Evolutionary conservation across 2,329 filamentous ascomycete species (phyloP).

Genomic region (Trichoderma afroharzianum): DNA sequence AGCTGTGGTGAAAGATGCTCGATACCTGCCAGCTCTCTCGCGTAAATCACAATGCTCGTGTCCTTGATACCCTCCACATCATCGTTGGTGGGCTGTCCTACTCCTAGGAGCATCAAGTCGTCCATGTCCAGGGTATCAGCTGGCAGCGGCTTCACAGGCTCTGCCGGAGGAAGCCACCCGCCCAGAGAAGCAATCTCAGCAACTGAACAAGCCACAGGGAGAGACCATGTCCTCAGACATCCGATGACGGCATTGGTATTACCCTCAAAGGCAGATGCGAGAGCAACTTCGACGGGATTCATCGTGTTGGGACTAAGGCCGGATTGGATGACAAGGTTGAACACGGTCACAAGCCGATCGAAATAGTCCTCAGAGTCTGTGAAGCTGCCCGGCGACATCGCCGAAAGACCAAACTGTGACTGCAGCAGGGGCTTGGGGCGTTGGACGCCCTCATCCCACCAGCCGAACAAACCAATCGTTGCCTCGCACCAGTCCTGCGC

Average conservation of each 20-base stretch:
- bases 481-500: conserved; percentile 93
- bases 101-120: conserved; percentile 77
- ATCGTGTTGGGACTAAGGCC: conserved; percentile 75
- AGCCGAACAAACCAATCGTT: conserved; percentile 74
- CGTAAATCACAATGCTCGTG: conserved; percentile 72
- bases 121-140: conserved; percentile 73
- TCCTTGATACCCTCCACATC: conserved; percentile 70
- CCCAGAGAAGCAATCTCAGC: conserved; percentile 81
- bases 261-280: conserved; percentile 79
- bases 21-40: conserved; percentile 60
- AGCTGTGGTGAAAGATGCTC: conserved; percentile 46
- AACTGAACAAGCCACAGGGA: conserved; percentile 71
- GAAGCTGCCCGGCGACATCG: conserved; percentile 37
- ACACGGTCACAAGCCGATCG: conserved; percentile 66
- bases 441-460: conserved; percentile 81
- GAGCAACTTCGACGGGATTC: conserved; percentile 72
- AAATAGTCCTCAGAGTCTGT: conserved; percentile 66
- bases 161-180: conserved; percentile 65
- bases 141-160: conserved; percentile 42
- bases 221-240: conserved; percentile 74
- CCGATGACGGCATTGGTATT: conserved; percentile 73
- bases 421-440: conserved; percentile 40
- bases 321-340: conserved; percentile 64
- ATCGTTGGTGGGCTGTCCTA: conserved; percentile 57
- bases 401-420: conserved; percentile 36